Percentiles rank a stretch among this genome's conserved stretches.
Evolutionary conservation across 495 filamentous ascomycete species (phyloP).

Genomic region (Penicillium silybi): DNA sequence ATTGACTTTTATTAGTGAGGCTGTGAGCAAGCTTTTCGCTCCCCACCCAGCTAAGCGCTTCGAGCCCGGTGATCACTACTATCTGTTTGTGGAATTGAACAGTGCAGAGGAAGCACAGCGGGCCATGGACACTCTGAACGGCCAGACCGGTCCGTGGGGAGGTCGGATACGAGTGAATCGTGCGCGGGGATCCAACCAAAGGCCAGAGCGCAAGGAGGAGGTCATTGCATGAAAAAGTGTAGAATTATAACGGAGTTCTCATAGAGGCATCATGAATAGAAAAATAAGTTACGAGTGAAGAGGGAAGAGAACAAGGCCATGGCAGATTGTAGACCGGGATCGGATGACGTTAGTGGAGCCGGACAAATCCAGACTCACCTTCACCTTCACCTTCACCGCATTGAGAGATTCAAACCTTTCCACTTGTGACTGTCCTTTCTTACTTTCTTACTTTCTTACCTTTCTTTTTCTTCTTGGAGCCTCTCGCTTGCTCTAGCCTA

Average conservation of each 20-base stretch:
- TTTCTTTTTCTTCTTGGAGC: conserved; percentile 3
- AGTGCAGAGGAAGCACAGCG: conserved; percentile 54
- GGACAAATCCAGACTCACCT: conserved; percentile 16
- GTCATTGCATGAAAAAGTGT: neutral
- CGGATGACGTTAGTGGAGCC: conserved; percentile 24
- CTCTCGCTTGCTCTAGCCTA: neutral
- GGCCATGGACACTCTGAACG: conserved; percentile 38
- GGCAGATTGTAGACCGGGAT: neutral
- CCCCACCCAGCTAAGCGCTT: conserved; percentile 51
- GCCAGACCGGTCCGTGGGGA: conserved; percentile 43
- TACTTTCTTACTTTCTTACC: conserved; percentile 1
- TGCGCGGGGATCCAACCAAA: conserved; percentile 31
- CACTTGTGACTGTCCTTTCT: conserved; percentile 1
- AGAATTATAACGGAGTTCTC: conserved; percentile 5
- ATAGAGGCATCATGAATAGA: neutral
- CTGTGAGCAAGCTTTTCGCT: conserved; percentile 61
- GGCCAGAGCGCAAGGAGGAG: neutral
- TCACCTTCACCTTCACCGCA: conserved; percentile 14
- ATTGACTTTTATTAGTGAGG: conserved; percentile 29
- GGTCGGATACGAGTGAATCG: conserved; percentile 39
- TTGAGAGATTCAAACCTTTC: conserved; percentile 6
- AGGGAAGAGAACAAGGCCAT: neutral
- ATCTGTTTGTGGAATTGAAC: conserved; percentile 63
- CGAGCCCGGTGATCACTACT: conserved; percentile 57
- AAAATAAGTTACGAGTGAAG: neutral